Base-by-base conservation (phyloP, 805 yeast species). In the Lachancea meyersii region DNA sequence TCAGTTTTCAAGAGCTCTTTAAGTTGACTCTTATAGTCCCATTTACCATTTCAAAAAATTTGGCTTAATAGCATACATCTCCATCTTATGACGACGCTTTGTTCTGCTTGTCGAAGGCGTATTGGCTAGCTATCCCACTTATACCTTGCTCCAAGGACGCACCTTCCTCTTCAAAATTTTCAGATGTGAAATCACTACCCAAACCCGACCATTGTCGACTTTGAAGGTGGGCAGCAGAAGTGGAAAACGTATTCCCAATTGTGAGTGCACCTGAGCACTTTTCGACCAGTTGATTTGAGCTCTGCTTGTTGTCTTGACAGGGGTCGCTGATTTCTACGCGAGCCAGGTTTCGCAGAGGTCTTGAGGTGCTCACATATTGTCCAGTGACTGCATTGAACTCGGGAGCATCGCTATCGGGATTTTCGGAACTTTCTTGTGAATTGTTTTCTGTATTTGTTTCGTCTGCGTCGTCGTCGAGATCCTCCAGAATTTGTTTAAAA, bases 371-470 rank as follows among this genome's bases (percentile, higher is more conserved):
- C 5, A 81, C 75, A 46, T 75, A 78, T 52, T 69, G 75, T 1
- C 98, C 98, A 0, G 95, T 86, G 1, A 91, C 95, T 0, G 91
- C 84, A 59, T 87, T 84, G 58, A 91, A 91, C 41, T 78, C 82
- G 0, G 97, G 98, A 9, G 77, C 86, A 34, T 76, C 84, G 4
- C 72, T 77, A 3, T 55, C 67, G 8, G 54, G 52, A 9, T 44
- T 52, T 8, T 41, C 41, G 4, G 42, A 53, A 13, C 47, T 44
- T 46, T n/a, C 22, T 13, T 27, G 14, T 14, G 18, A 16, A n/a
- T 22, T 24, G 30, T 33, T 27, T 21, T 28, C 44, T 7, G 4
- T 21, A 10, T 27, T 6, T 3, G 49, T 54, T 11, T 58, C 64
- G 1, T 60, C 69, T 1, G 52, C 58, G 1, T 57, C 55, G 3